Percentiles rank a stretch among this genome's conserved stretches.
Evolutionary conservation across 2,329 filamentous ascomycete species (phyloP).

Genomic region (Talaromyces sp.): DNA sequence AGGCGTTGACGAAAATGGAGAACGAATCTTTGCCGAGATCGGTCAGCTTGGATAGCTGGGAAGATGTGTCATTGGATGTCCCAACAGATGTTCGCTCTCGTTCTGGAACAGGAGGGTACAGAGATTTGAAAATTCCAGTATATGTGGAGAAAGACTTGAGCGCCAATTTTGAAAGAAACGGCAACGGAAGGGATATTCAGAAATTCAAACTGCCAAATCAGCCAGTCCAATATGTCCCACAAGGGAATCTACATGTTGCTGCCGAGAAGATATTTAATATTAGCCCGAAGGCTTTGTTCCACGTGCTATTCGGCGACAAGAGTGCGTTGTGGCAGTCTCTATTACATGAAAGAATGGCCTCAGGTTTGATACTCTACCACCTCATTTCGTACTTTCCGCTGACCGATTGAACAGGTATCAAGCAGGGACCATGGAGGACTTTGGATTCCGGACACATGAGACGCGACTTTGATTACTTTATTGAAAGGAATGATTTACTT

Average conservation of each 20-base stretch:
- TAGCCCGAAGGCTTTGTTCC: slow-evolving; percentile 90
- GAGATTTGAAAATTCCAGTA: slow-evolving; percentile 56
- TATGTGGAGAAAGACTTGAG: slow-evolving; percentile 62
- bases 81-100: slow-evolving; percentile 57
- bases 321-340: slow-evolving; percentile 90
- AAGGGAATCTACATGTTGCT: slow-evolving; percentile 71
- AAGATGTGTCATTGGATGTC: slow-evolving; percentile 65
- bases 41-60: slow-evolving; percentile 85
- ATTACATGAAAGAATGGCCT: slow-evolving; percentile 76
- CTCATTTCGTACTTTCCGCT: background rate
- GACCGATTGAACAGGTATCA: slow-evolving; percentile 54
- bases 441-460: slow-evolving; percentile 68
- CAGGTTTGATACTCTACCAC: slow-evolving; percentile 40
- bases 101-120: slow-evolving; percentile 37
- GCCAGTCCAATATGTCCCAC: slow-evolving; percentile 78
- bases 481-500: slow-evolving; percentile 64
- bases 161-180: slow-evolving; percentile 37
- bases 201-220: slow-evolving; percentile 81
- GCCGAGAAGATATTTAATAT: slow-evolving; percentile 83
- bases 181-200: slow-evolving; percentile 48
- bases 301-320: slow-evolving; percentile 94
- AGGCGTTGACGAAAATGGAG: slow-evolving; percentile 72
- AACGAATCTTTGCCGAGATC: slow-evolving; percentile 57
- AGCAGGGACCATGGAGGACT: slow-evolving; percentile 79
- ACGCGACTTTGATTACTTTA: slow-evolving; percentile 77